Evolutionary conservation across 306 rosid genomes (phyloP).

Genomic region (Luffa aegyptiaca): DNA sequence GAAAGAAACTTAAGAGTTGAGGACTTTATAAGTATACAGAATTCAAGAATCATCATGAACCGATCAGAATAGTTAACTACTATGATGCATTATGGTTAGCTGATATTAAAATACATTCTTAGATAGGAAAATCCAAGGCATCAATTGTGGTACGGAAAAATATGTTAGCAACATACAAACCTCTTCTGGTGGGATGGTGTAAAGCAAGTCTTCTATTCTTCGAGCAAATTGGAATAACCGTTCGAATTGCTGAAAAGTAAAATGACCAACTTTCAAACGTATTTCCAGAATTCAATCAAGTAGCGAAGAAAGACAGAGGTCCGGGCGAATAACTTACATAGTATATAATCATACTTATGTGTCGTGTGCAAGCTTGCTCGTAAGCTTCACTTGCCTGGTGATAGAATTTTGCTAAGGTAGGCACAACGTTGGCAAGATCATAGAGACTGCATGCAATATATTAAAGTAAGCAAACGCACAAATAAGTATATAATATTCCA

Average conservation of each 20-base stretch:
- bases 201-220: conserved; percentile 78
- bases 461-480: conserved; percentile 9
- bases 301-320: not conserved
- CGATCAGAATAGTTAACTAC: not conserved
- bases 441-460: conserved; percentile 52
- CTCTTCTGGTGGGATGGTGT: conserved; percentile 82
- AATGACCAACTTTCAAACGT: not conserved
- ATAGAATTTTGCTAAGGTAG: conserved; percentile 93
- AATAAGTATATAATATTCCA: not conserved
- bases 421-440: conserved; percentile 94
- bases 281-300: not conserved
- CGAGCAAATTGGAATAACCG: conserved; percentile 91
- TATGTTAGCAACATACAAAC: conserved; percentile 22
- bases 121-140: not conserved
- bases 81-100: not conserved
- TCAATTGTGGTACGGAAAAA: not conserved
- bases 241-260: conserved; percentile 73
- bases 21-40: not conserved
- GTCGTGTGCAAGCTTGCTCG: conserved; percentile 93
- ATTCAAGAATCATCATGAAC: not conserved
- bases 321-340: conserved; percentile 39
- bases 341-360: conserved; percentile 79
- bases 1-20: not conserved
- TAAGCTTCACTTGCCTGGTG: conserved; percentile 98
- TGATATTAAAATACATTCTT: not conserved